A percentile compares a stretch with the other conserved stretches of the same genome.
Conservation (phyloP, 495 filamentous ascomycete genomes). For the Amniculicola lignicola region DNA sequence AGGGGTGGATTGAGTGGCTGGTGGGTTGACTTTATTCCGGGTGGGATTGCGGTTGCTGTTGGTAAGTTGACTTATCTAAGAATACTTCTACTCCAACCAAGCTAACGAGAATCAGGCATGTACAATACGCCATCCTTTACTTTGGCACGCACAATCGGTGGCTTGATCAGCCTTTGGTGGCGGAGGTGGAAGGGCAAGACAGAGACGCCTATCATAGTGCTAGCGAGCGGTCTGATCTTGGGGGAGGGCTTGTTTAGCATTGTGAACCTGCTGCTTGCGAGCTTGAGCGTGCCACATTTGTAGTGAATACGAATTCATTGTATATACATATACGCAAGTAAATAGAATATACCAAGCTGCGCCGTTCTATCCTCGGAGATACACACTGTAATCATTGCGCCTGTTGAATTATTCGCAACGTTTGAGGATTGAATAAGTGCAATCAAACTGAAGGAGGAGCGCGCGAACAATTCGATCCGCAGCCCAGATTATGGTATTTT, state of each 20-base stretch:
- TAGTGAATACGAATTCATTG: too few relatives aligned
- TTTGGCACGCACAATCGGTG: constrained; percentile 81
- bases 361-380: too few relatives aligned
- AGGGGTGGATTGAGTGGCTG: constrained; percentile 47
- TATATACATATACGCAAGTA: too few relatives aligned
- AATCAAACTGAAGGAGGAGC: too few relatives aligned
- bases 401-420: too few relatives aligned
- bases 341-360: too few relatives aligned
- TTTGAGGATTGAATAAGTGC: too few relatives aligned
- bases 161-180: constrained; percentile 83
- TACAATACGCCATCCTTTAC: constrained; percentile 98
- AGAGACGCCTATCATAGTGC: constrained; percentile 59
- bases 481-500: too few relatives aligned
- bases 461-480: too few relatives aligned
- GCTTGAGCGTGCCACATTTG: constrained; percentile 60
- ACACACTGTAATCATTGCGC: too few relatives aligned
- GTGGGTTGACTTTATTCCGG: constrained; percentile 67
- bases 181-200: constrained; percentile 46
- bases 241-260: constrained; percentile 95
- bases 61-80: constrained; percentile 46
- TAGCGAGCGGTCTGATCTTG: constrained; percentile 78
- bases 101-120: constrained; percentile 73
- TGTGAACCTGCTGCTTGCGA: constrained; percentile 80
- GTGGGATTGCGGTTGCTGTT: constrained; percentile 93
- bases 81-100: background rate